phyloP scores from a whole-genome alignment of 2,329 filamentous ascomycete genomes.

The Aulographum hederae region DNA sequence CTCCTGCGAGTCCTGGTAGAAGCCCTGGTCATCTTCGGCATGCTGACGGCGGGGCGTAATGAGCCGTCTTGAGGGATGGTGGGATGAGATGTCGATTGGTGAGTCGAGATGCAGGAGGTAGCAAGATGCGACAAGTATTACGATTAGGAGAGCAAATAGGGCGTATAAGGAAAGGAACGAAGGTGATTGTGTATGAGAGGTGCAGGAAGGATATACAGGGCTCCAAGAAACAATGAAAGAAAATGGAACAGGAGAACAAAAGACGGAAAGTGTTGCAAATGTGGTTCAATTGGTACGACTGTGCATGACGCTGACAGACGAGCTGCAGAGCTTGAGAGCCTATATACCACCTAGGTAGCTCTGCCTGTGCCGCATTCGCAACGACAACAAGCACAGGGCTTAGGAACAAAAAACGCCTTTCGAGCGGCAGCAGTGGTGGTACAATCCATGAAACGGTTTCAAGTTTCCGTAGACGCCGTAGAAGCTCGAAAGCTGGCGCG shows the following conservation, averaged over 20 bases:
- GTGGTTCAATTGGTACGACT: too few species aligned
- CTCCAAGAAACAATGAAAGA: too few species aligned
- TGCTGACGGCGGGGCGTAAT: neutral
- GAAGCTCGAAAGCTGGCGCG: too few species aligned
- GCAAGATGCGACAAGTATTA: neutral
- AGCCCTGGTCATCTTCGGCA: neutral
- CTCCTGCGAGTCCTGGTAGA: neutral
- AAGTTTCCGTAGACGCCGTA: constrained; percentile 1
- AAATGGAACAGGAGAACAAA: too few species aligned
- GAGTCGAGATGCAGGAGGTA: neutral
- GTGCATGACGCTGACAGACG: too few species aligned
- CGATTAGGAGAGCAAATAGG: neutral
- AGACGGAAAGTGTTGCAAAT: too few species aligned
- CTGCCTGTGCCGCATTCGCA: too few species aligned
- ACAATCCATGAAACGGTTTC: constrained; percentile 1
- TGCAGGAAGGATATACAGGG: neutral
- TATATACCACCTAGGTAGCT: too few species aligned
- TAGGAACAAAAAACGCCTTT: too few species aligned
- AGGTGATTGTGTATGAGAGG: neutral
- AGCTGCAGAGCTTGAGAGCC: too few species aligned
- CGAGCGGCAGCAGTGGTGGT: neutral
- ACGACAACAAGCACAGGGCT: too few species aligned
- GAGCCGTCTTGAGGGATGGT: neutral
- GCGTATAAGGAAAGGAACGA: neutral
- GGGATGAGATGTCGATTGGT: too few species aligned